These are phyloP conservation scores for Kodamaea anthophila DNA, from an alignment of 1,139 yeast genomes.

Conservation along the genomic window DNA sequence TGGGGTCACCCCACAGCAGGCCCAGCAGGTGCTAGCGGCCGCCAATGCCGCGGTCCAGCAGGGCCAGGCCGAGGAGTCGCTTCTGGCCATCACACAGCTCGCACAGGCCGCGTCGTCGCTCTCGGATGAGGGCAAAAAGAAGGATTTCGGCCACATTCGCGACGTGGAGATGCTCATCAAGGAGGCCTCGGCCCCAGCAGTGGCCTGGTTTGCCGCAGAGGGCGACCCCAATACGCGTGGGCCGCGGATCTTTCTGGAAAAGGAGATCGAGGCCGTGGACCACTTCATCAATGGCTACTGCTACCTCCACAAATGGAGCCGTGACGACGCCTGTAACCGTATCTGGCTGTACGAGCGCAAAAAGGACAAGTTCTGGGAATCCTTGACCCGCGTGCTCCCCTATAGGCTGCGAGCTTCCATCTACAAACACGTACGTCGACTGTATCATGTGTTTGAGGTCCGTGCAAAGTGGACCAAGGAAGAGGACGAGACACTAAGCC, in stretches of 20 bases:
- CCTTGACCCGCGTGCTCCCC: slow-evolving; percentile 69
- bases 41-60: slow-evolving; percentile 20
- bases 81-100: slow-evolving; percentile 25
- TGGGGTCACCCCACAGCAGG: slow-evolving; percentile 13
- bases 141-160: slow-evolving; percentile 23
- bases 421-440: slow-evolving; percentile 86
- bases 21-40: slow-evolving; percentile 18
- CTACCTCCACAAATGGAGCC: slow-evolving; percentile 50
- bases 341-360: slow-evolving; percentile 84
- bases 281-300: slow-evolving; percentile 67
- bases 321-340: slow-evolving; percentile 69
- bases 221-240: slow-evolving; percentile 27
- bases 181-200: slow-evolving; percentile 31
- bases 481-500: slow-evolving; percentile 65
- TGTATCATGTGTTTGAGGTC: slow-evolving; percentile 78
- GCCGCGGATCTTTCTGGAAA: slow-evolving; percentile 47
- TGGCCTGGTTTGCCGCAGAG: slow-evolving; percentile 32
- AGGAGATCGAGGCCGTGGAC: slow-evolving; percentile 68
- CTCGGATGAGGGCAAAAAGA: slow-evolving; percentile 12
- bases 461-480: slow-evolving; percentile 85
- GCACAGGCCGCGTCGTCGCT: slow-evolving; percentile 27
- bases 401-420: slow-evolving; percentile 81
- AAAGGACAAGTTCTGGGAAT: slow-evolving; percentile 88
- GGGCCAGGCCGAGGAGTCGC: slow-evolving; percentile 12
- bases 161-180: slow-evolving; percentile 30